Evolutionary conservation across 441 rosid species (phyloP).

Genomic region (Theobroma grandiflorum): DNA sequence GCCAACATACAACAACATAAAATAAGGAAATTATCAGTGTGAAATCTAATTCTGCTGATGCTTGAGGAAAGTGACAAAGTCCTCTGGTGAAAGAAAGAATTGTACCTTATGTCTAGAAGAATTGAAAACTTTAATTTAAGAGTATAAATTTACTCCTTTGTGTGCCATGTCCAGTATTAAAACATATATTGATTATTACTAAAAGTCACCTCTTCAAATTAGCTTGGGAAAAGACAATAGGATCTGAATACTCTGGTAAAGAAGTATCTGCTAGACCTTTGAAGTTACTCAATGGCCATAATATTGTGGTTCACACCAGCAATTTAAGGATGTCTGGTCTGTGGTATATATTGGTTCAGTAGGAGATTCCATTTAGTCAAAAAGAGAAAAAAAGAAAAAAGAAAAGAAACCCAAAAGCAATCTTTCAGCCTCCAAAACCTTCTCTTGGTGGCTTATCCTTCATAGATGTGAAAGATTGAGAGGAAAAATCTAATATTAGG

Average conservation of each 20-base stretch:
- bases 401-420: background rate
- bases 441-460: background rate
- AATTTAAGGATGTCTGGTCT: background rate
- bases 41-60: background rate
- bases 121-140: background rate
- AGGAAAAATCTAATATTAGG: background rate
- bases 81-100: background rate
- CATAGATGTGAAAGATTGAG: background rate
- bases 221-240: background rate
- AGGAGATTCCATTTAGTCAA: no score
- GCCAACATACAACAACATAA: background rate
- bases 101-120: background rate
- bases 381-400: no score
- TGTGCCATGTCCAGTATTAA: background rate
- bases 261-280: background rate
- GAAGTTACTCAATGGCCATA: background rate
- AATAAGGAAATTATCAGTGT: background rate
- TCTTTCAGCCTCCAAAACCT: background rate
- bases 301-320: background rate
- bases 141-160: background rate
- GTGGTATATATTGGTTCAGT: no score
- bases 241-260: background rate
- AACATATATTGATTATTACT: background rate
- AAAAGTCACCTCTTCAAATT: background rate
- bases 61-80: background rate